Evolutionary conservation across 176 grass and related monocot genomes (phyloP).

Genomic region (Stipa capillata): DNA sequence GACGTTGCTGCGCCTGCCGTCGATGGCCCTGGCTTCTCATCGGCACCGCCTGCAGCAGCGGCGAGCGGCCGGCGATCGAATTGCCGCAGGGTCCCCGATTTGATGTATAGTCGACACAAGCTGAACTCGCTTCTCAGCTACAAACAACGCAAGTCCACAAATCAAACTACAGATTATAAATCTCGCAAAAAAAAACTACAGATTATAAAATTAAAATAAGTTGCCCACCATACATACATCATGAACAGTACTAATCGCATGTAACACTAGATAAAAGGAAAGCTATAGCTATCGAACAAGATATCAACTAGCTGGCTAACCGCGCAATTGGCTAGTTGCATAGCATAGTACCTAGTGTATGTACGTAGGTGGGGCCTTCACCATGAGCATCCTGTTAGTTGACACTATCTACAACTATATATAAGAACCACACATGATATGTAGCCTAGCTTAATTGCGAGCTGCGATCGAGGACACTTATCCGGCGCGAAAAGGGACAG

Average conservation of each 20-base stretch:
- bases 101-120: constrained; percentile 79
- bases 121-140: constrained; percentile 82
- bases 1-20: background rate
- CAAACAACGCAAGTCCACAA: constrained; percentile 12
- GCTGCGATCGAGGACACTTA: constrained; percentile 1
- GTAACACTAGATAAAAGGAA: too few relatives aligned
- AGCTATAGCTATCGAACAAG: background rate
- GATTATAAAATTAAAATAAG: too few relatives aligned
- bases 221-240: background rate
- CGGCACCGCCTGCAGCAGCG: background rate
- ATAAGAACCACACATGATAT: background rate
- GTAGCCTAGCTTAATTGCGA: background rate
- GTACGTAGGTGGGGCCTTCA: background rate
- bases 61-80: constrained; percentile 70
- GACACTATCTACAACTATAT: background rate
- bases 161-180: background rate
- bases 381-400: background rate
- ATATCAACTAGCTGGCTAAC: background rate
- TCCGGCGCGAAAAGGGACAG: constrained; percentile 8
- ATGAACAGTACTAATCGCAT: too few relatives aligned
- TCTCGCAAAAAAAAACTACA: too few relatives aligned
- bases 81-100: constrained; percentile 43
- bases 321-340: background rate
- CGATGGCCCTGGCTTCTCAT: constrained; percentile 5
- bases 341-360: background rate